A percentile compares a stretch with the other conserved stretches of the same genome.
Conservation (phyloP, 2,329 filamentous ascomycete species). For the Clarireedia monteithiana region DNA sequence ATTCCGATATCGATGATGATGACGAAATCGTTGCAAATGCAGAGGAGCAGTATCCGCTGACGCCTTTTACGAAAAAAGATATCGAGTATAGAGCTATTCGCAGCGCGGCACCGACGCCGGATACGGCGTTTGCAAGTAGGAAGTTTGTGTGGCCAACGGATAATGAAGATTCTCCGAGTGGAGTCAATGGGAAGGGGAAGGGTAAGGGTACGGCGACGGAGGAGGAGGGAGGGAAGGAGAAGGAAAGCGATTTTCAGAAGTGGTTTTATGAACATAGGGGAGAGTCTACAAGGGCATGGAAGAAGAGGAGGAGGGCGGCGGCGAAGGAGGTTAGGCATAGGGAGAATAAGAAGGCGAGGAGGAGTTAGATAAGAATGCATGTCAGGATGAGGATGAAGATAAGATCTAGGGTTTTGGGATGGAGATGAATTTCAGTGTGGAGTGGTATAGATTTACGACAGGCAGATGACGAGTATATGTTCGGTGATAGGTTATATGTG, state of each 20-base stretch:
- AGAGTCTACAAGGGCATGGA: constrained; percentile 59
- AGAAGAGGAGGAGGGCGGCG: constrained; percentile 52
- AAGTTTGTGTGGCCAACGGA: constrained; percentile 48
- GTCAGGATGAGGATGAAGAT: not conserved
- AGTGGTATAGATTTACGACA: too few relatives aligned
- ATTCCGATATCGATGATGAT: constrained; percentile 37
- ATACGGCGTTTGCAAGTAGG: constrained; percentile 72
- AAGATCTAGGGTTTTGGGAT: not conserved
- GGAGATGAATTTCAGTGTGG: too few relatives aligned
- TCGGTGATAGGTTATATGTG: too few relatives aligned
- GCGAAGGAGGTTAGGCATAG: constrained; percentile 60
- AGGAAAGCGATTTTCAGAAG: constrained; percentile 49
- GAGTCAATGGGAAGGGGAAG: constrained; percentile 32
- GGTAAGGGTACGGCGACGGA: constrained; percentile 23
- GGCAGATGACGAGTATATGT: too few relatives aligned
- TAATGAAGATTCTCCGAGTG: constrained; percentile 28
- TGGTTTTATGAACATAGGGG: constrained; percentile 63
- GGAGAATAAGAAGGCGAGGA: constrained; percentile 50
- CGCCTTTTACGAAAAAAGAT: constrained; percentile 75
- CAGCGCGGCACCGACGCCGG: constrained; percentile 89
- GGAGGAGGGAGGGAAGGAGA: constrained; percentile 13
- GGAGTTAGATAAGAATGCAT: too few relatives aligned
- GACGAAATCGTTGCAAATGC: constrained; percentile 32
- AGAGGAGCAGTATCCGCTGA: constrained; percentile 53
- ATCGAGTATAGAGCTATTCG: constrained; percentile 66